Conservation (phyloP, 805 yeast species). For the Clavispora santaluciae region DNA sequence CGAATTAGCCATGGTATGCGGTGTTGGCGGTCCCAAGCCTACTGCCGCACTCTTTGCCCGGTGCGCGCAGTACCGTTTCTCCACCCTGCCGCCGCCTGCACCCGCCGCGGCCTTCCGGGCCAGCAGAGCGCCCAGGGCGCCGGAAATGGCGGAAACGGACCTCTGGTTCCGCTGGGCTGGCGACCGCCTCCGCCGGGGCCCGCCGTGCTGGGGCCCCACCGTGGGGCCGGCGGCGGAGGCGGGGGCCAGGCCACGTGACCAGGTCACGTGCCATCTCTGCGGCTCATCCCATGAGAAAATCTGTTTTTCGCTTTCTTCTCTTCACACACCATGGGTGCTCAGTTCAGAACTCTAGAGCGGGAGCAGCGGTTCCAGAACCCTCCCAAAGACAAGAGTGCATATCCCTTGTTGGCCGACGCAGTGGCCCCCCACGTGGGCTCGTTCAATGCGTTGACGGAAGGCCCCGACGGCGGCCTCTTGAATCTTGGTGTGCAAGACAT, state of each 20-base stretch:
- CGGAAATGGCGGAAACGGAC: too few relatives aligned
- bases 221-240: too few relatives aligned
- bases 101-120: too few relatives aligned
- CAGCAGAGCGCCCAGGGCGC: too few relatives aligned
- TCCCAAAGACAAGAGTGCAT: slow-evolving; percentile 79
- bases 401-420: slow-evolving; percentile 80
- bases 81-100: too few relatives aligned
- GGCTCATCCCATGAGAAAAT: slow-evolving; percentile 2
- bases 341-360: slow-evolving; percentile 80
- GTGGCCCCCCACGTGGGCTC: slow-evolving; percentile 95
- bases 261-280: neutral
- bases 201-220: too few relatives aligned
- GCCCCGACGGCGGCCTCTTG: slow-evolving; percentile 77
- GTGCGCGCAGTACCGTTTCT: too few relatives aligned
- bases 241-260: neutral
- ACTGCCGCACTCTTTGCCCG: too few relatives aligned
- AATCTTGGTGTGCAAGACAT: slow-evolving; percentile 85
- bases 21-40: too few relatives aligned
- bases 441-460: slow-evolving; percentile 90
- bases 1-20: slow-evolving; percentile 76
- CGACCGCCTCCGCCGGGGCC: too few relatives aligned
- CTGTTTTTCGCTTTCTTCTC: slow-evolving; percentile 1
- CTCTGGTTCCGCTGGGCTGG: too few relatives aligned
- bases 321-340: slow-evolving; percentile 39
- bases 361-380: slow-evolving; percentile 84